Base-by-base conservation (phyloP, 768 basidiomycete genomes). In the Mycena capillaripes region DNA sequence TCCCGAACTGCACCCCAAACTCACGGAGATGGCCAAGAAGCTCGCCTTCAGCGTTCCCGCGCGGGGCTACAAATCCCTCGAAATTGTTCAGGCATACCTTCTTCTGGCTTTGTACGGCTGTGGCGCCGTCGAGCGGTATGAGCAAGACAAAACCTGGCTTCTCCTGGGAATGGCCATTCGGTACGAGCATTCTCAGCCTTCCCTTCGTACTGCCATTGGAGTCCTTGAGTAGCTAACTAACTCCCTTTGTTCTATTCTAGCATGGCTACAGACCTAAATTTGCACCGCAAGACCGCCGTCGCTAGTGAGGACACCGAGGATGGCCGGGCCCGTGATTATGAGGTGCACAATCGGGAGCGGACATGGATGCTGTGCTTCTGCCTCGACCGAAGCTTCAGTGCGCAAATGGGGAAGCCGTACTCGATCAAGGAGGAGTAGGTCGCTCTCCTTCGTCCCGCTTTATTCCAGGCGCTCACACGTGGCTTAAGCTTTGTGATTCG, bases 351-450 rank as follows among this genome's bases (percentile, higher is more conserved):
- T 80, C 90, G 98, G 53, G 97, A 99, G 82, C 85, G 98, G 57
- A 96, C 96, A 11, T 99, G 98, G 98, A 85, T 98, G 59, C 81
- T 96, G 70, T 96, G 95, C 77, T 97, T 92, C 80, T 89, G 89
- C 67, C 86, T 98, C 38, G 97, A 98, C 80, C 88, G 96, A 72
- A 97, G 96, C 76, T 88, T 93, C 69, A 95, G 96, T 75, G 95
- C 97, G 0, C 97, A 97, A 82, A 96, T 98, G 96, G 97, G 97
- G 52, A 98, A 98, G 83, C 97, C 97, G 4, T 91, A 95, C 78
- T 91, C 93, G 3, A 92, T 98, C 75, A 92, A 93, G 79, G 97
- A 98, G 82, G 97, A 99, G 95, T 96, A 79, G 76, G 95, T 88
- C 6, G 53, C 57, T 70, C 63, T 69, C 53, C 42, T 69, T 65